Conservation (phyloP, 2,329 filamentous ascomycete species). For the Furcasterigmium sp. region DNA sequence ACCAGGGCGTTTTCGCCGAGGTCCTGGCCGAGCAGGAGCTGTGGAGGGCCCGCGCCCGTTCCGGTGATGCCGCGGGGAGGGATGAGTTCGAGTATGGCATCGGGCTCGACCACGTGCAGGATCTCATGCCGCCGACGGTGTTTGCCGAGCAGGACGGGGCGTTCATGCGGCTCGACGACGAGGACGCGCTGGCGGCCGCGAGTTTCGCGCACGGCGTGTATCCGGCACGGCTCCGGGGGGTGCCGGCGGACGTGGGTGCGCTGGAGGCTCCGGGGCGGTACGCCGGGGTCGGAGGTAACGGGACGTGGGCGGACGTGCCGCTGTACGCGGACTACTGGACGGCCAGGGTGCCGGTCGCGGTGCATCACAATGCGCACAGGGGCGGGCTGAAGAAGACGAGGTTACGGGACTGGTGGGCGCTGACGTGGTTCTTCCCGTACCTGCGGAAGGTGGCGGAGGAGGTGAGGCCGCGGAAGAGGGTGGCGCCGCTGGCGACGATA, state of each 20-base stretch:
- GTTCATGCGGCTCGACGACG: slow-evolving; percentile 15
- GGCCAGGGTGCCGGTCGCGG: slow-evolving; percentile 12
- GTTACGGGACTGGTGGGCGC: slow-evolving; percentile 15
- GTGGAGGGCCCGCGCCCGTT: no score
- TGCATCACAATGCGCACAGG: slow-evolving; percentile 17
- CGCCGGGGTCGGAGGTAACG: neutral
- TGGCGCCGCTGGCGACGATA: slow-evolving; percentile 5
- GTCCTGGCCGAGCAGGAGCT: slow-evolving; percentile 22
- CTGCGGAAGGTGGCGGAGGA: slow-evolving; percentile 10
- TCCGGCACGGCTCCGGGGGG: slow-evolving; percentile 14
- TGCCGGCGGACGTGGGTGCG: slow-evolving; percentile 13
- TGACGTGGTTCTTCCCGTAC: slow-evolving; percentile 16
- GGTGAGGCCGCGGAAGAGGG: slow-evolving; percentile 11
- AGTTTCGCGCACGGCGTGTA: slow-evolving; percentile 15
- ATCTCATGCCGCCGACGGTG: slow-evolving; percentile 21
- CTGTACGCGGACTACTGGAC: slow-evolving; percentile 18
- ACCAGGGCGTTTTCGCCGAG: slow-evolving; percentile 25
- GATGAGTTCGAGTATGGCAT: slow-evolving; percentile 18
- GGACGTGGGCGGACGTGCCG: slow-evolving; percentile 9
- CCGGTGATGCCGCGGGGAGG: neutral
- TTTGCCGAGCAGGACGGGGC: slow-evolving; percentile 19
- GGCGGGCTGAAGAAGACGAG: slow-evolving; percentile 15
- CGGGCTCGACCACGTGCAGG: slow-evolving; percentile 21
- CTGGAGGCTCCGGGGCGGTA: neutral
- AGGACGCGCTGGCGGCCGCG: slow-evolving; percentile 9